Evolutionary conservation across 2,329 filamentous ascomycete species (phyloP).

Genomic region (Colletotrichum navitas): DNA sequence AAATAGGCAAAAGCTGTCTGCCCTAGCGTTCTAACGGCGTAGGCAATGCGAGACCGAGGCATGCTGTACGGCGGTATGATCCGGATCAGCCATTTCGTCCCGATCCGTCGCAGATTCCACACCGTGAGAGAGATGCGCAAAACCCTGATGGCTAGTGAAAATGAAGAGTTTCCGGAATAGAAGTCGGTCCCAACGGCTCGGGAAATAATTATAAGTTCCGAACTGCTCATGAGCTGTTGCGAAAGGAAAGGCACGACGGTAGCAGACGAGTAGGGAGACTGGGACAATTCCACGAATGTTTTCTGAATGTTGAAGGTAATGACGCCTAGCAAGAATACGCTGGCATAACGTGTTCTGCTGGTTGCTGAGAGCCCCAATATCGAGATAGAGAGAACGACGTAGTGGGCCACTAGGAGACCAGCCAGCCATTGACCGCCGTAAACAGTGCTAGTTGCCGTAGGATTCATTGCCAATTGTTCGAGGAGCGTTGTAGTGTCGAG

Average conservation of each 20-base stretch:
- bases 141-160: neutral
- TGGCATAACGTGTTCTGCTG: too few species aligned
- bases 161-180: neutral
- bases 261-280: neutral
- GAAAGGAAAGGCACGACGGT: neutral
- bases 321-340: too few species aligned
- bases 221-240: conserved; percentile 3
- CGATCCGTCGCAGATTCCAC: conserved; percentile 4
- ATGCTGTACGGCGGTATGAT: neutral
- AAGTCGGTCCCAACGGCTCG: neutral
- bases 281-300: too few species aligned
- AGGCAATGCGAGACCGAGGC: neutral
- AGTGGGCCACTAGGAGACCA: too few species aligned
- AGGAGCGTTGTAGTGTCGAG: too few species aligned
- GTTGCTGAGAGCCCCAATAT: too few species aligned
- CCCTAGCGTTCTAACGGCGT: neutral
- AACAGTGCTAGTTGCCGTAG: too few species aligned
- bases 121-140: neutral
- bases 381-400: too few species aligned
- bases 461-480: too few species aligned
- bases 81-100: neutral
- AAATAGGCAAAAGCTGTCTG: neutral
- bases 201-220: neutral
- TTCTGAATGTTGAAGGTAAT: too few species aligned
- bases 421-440: too few species aligned